A percentile compares a stretch with the other conserved stretches of the same genome.
Evolutionary conservation across 208 protist genomes (phyloP).

Genomic region (Acanthamoeba royreba): DNA sequence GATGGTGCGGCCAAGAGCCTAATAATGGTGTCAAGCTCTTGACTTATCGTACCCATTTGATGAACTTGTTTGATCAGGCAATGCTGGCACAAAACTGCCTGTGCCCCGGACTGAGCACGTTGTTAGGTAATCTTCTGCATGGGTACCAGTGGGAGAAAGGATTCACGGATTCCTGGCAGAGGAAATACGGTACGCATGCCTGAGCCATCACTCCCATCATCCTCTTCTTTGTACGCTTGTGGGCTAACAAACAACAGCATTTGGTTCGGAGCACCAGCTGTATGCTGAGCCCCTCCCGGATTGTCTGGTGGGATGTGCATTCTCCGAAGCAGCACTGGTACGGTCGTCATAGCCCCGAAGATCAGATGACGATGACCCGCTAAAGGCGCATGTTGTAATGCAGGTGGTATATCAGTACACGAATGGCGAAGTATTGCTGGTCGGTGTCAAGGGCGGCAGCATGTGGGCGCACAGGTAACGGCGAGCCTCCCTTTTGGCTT

Average conservation of each 20-base stretch:
- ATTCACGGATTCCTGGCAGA: not conserved
- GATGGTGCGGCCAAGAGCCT: not conserved
- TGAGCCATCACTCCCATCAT: too few relatives aligned
- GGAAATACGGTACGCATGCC: not conserved
- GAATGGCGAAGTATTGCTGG: not conserved
- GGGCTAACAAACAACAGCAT: too few relatives aligned
- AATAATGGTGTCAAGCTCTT: not conserved
- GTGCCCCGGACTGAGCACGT: not conserved
- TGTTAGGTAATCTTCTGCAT: not conserved
- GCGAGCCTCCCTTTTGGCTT: not conserved
- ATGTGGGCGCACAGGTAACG: not conserved
- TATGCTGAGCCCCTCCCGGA: not conserved
- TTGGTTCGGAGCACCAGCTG: not conserved
- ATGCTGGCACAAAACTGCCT: not conserved
- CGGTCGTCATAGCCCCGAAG: too few relatives aligned
- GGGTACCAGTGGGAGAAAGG: not conserved
- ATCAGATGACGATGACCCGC: not conserved
- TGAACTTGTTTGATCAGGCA: not conserved
- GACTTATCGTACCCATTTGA: not conserved
- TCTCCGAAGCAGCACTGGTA: not conserved
- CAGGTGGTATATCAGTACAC: not conserved
- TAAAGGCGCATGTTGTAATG: not conserved
- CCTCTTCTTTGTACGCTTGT: too few relatives aligned
- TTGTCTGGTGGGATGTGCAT: not conserved
- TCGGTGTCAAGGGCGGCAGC: not conserved